Evolutionary conservation across 495 filamentous ascomycete species (phyloP).

Genomic region (Mycothermus thermophilus): DNA sequence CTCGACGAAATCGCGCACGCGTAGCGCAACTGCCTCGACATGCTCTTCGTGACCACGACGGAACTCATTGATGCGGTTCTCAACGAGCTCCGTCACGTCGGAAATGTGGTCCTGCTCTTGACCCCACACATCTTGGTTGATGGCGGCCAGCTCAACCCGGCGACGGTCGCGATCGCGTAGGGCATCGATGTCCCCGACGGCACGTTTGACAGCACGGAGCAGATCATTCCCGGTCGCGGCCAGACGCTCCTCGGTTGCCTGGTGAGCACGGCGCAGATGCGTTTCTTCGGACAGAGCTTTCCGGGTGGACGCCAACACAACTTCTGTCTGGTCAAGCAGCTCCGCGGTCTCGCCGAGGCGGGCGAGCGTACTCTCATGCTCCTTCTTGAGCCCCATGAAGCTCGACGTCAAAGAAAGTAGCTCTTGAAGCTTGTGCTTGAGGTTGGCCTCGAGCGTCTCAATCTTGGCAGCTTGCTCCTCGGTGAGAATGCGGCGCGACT

Average conservation of each 20-base stretch:
- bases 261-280: slow-evolving; percentile 64
- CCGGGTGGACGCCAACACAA: slow-evolving; percentile 58
- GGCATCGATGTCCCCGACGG: slow-evolving; percentile 64
- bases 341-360: slow-evolving; percentile 65
- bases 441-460: slow-evolving; percentile 76
- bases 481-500: slow-evolving; percentile 79
- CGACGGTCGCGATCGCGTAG: slow-evolving; percentile 73
- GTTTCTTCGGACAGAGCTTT: slow-evolving; percentile 70
- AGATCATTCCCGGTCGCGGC: slow-evolving; percentile 56
- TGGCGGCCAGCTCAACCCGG: slow-evolving; percentile 62
- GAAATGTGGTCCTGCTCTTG: slow-evolving; percentile 59
- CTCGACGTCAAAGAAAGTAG: slow-evolving; percentile 70
- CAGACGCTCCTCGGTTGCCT: slow-evolving; percentile 69
- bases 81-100: slow-evolving; percentile 60
- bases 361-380: slow-evolving; percentile 60
- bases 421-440: slow-evolving; percentile 84
- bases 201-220: slow-evolving; percentile 56
- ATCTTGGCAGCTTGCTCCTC: slow-evolving; percentile 89
- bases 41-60: slow-evolving; percentile 53
- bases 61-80: slow-evolving; percentile 55
- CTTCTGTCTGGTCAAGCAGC: slow-evolving; percentile 74
- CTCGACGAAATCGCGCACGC: slow-evolving; percentile 60
- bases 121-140: slow-evolving; percentile 69
- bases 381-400: slow-evolving; percentile 73
- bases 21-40: slow-evolving; percentile 47